Conservation (phyloP, 345 rosid species). For the Eucalyptus marginata region DNA sequence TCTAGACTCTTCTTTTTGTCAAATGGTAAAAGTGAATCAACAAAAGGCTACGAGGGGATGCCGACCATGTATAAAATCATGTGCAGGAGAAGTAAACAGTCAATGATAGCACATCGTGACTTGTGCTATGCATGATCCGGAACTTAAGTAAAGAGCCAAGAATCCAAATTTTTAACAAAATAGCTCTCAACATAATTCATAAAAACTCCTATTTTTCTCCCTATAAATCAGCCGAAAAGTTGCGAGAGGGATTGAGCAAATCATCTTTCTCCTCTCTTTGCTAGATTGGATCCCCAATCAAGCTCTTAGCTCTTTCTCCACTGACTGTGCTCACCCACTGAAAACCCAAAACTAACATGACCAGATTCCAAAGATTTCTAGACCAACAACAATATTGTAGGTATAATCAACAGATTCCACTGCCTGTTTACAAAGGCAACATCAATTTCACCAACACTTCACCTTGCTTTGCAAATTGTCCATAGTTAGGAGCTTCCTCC, state of each 20-base stretch:
- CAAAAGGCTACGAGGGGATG: not conserved
- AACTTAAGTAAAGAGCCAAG: not conserved
- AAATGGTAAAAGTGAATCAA: not conserved
- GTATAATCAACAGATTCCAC: not conserved
- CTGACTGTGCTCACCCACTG: not conserved
- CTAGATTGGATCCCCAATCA: not conserved
- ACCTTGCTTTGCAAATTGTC: not conserved
- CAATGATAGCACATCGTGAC: not conserved
- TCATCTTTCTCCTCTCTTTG: not conserved
- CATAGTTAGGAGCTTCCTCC: not conserved
- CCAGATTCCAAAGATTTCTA: not conserved
- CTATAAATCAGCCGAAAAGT: not conserved
- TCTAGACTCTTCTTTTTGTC: not conserved
- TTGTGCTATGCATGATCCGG: not conserved
- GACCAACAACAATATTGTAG: not conserved
- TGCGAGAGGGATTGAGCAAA: not conserved
- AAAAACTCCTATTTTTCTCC: not conserved
- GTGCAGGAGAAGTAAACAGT: not conserved
- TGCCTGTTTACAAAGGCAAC: not conserved
- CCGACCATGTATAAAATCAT: not conserved
- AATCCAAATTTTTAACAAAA: not conserved
- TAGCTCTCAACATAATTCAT: not conserved
- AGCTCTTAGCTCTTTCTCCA: not conserved
- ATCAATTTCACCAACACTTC: not conserved
- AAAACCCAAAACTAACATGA: not conserved